Conservation (phyloP, 129 eudicot species). For the Pseudognaphalium luteoalbum region DNA sequence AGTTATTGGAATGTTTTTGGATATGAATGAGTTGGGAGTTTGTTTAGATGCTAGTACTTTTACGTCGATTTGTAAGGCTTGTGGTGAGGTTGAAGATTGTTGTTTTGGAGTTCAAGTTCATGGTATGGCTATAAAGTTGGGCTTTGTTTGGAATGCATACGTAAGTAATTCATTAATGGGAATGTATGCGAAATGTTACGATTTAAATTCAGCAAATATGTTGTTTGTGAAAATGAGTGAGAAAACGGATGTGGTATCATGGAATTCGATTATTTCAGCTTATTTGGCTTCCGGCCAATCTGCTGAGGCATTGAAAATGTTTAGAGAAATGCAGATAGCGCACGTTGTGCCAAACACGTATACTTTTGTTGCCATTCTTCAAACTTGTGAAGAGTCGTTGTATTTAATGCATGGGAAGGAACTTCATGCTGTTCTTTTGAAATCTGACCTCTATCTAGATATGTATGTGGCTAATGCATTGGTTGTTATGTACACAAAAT, state of each 20-base stretch:
- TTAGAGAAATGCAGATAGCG: slow-evolving; percentile 51
- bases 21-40: slow-evolving; percentile 53
- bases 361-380: slow-evolving; percentile 70
- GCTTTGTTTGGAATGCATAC: slow-evolving; percentile 49
- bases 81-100: slow-evolving; percentile 44
- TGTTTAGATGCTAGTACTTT: slow-evolving; percentile 60
- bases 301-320: slow-evolving; percentile 42
- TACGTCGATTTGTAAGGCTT: slow-evolving; percentile 56
- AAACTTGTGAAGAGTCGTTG: slow-evolving; percentile 54
- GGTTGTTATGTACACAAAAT: slow-evolving; percentile 60
- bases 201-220: slow-evolving; percentile 35
- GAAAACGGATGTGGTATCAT: slow-evolving; percentile 65
- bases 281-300: slow-evolving; percentile 35
- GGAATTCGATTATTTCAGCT: slow-evolving; percentile 76
- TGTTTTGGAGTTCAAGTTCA: slow-evolving; percentile 63
- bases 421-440: slow-evolving; percentile 64
- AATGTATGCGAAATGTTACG: slow-evolving; percentile 63
- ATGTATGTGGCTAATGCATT: slow-evolving; percentile 67
- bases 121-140: slow-evolving; percentile 55
- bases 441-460: slow-evolving; percentile 41
- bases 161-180: slow-evolving; percentile 62
- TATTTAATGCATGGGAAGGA: slow-evolving; percentile 42
- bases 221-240: slow-evolving; percentile 43
- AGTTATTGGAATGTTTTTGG: slow-evolving; percentile 49
- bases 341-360: slow-evolving; percentile 58